A percentile compares a stretch with the other conserved stretches of the same genome.
These are phyloP conservation scores for Anethum foeniculum DNA, from an alignment of 140 eudicot genomes.

Conservation along the genomic window DNA sequence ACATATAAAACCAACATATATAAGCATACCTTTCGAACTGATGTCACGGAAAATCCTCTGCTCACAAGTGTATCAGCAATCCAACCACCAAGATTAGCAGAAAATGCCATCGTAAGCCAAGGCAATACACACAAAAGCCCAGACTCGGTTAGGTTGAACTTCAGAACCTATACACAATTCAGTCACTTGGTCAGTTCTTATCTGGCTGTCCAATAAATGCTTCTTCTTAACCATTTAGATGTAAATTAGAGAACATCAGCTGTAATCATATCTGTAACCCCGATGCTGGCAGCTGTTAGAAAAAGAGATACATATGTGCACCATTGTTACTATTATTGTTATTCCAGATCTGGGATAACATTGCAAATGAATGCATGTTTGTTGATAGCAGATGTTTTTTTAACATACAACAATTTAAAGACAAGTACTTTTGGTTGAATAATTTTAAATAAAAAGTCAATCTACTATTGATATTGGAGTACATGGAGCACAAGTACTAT, in stretches of 20 bases:
- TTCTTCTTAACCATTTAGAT: background rate
- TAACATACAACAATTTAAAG: background rate
- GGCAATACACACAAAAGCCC: slow-evolving; percentile 84
- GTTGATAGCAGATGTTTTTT: background rate
- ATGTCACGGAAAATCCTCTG: slow-evolving; percentile 76
- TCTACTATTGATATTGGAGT: background rate
- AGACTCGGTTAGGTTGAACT: slow-evolving; percentile 79
- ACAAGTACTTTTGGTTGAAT: background rate
- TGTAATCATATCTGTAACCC: background rate
- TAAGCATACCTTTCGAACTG: slow-evolving; percentile 68
- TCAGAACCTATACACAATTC: slow-evolving; percentile 50
- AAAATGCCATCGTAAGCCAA: slow-evolving; percentile 95
- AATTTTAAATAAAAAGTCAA: background rate
- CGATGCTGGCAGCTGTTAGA: no score
- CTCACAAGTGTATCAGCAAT: slow-evolving; percentile 88
- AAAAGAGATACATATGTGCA: background rate
- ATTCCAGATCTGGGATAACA: background rate
- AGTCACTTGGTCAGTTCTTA: background rate
- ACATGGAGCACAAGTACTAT: background rate
- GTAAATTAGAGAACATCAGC: background rate
- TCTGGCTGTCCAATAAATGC: background rate
- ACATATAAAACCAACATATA: background rate
- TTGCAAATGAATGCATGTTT: background rate
- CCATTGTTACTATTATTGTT: background rate
- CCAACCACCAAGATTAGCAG: slow-evolving; percentile 95